phyloP scores from a whole-genome alignment of 2,329 filamentous ascomycete species.

The Aspergillus puulaauensis region DNA sequence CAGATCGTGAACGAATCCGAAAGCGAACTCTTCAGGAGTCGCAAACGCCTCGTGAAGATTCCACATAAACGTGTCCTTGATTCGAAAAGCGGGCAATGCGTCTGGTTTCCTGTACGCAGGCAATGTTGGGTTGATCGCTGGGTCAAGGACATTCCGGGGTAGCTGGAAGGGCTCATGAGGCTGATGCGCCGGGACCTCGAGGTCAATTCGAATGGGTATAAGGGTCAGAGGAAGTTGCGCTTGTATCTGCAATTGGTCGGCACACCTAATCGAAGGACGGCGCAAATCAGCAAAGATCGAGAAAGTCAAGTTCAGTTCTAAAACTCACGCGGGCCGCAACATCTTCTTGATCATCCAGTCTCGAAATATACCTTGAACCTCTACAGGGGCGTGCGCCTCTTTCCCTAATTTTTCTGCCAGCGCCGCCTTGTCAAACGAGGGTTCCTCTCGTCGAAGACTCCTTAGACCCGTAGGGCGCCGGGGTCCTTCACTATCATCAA shows the following conservation, averaged over 20 bases:
- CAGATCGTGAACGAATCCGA: conserved; percentile 83
- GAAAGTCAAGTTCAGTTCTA: conserved; percentile 8
- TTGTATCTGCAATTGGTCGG: conserved; percentile 62
- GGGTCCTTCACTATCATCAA: conserved; percentile 65
- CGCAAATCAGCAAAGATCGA: conserved; percentile 9
- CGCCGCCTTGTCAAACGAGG: conserved; percentile 61
- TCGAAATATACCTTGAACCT: conserved; percentile 86
- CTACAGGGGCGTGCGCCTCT: conserved; percentile 74
- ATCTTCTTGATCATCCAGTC: conserved; percentile 86
- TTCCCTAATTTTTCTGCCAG: conserved; percentile 77
- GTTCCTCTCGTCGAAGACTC: conserved; percentile 76
- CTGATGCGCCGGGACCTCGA: conserved; percentile 76
- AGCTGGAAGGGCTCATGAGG: conserved; percentile 49
- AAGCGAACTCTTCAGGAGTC: conserved; percentile 95
- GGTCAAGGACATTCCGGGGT: conserved; percentile 42
- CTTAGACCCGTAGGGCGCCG: conserved; percentile 75
- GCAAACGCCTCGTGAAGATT: conserved; percentile 93
- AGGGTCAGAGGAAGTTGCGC: conserved; percentile 82
- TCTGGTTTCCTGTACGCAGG: conserved; percentile 80
- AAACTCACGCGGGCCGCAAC: conserved; percentile 45
- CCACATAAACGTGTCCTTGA: conserved; percentile 97
- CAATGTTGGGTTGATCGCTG: conserved; percentile 60
- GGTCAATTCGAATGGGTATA: conserved; percentile 93
- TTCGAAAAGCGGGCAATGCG: conserved; percentile 75
- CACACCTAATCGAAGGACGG: conserved; percentile 38